Evolutionary conservation across 192 early-diverging fungal genomes (phyloP), one percentile per base, ranked within the genome.

Genomic region (Endogone sp.): DNA sequence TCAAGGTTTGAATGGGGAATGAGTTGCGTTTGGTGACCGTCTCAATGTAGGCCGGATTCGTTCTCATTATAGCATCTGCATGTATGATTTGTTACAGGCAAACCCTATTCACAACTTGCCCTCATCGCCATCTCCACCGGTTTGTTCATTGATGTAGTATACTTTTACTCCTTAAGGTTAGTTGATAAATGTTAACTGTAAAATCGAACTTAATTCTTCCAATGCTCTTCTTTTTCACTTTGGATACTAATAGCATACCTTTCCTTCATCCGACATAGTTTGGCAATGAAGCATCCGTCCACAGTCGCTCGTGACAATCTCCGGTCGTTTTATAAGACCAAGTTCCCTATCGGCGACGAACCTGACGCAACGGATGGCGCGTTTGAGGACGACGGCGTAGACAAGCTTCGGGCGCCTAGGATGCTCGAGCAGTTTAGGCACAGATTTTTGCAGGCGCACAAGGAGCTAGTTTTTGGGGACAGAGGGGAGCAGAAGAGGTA

Each of bases 201-300:
- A 2, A 60, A n/a, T n/a, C n/a, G n/a, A n/a, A n/a, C n/a, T n/a
- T n/a, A n/a, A n/a, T n/a, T n/a, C n/a, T n/a, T n/a, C n/a, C n/a
- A n/a, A n/a, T n/a, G n/a, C n/a, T n/a, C n/a, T n/a, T n/a, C n/a
- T n/a, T n/a, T n/a, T n/a, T n/a, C n/a, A n/a, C n/a, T n/a, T n/a
- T n/a, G n/a, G n/a, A n/a, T n/a, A n/a, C n/a, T n/a, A n/a, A n/a
- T n/a, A n/a, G n/a, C n/a, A n/a, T n/a, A n/a, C n/a, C n/a, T n/a
- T n/a, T n/a, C n/a, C n/a, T 25, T 23, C 24, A 3, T 21, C 20
- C 32, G 22, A 56, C 54, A 20, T 71, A 86, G 85, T 66, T 65
- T 87, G 29, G 80, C 80, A n/a, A 77, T 81, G 56, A 87, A 82
- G 58, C 72, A 67, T 26, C 83, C 80, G 11, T 81, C 85, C 1